Percentiles rank a stretch among this genome's conserved stretches.
These are phyloP conservation scores for Prinsepia uniflora DNA, from an alignment of 306 rosid species.

Conservation along the genomic window DNA sequence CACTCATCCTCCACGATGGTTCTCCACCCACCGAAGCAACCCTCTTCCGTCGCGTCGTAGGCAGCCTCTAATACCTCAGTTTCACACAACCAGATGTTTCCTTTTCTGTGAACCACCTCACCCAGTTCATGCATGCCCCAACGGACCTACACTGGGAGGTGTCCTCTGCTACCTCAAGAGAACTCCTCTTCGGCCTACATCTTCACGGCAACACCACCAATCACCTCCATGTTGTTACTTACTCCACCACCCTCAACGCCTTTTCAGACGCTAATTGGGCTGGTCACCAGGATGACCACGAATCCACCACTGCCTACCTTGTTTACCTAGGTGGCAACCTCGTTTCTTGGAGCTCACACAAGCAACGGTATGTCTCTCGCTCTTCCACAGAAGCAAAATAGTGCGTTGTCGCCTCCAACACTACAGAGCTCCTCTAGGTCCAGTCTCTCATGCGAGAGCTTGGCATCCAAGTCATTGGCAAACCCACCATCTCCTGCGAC, in stretches of 20 bases:
- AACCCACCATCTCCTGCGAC: too few species aligned
- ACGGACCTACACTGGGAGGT: too few species aligned
- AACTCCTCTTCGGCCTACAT: neutral
- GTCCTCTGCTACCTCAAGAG: neutral
- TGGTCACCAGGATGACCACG: too few species aligned
- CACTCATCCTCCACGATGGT: too few species aligned
- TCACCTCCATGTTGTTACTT: neutral
- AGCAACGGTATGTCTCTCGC: neutral
- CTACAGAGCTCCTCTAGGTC: too few species aligned
- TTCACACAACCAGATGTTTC: neutral
- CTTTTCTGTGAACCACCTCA: neutral
- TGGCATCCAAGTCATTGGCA: too few species aligned
- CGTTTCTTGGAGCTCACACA: neutral
- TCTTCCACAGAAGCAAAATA: neutral
- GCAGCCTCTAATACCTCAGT: too few species aligned
- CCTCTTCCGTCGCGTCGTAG: neutral
- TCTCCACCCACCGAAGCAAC: too few species aligned
- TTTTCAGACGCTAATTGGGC: neutral
- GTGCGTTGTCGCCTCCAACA: accelerated
- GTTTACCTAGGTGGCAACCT: neutral
- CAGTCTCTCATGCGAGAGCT: too few species aligned
- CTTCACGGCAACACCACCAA: too few species aligned
- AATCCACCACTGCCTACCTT: too few species aligned
- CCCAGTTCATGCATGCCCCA: neutral
- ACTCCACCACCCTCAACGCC: too few species aligned